A percentile compares a stretch with the other conserved stretches of the same genome.
These are phyloP conservation scores for Abrus pulchellus DNA, from an alignment of 306 rosid species.

Conservation along the genomic window DNA sequence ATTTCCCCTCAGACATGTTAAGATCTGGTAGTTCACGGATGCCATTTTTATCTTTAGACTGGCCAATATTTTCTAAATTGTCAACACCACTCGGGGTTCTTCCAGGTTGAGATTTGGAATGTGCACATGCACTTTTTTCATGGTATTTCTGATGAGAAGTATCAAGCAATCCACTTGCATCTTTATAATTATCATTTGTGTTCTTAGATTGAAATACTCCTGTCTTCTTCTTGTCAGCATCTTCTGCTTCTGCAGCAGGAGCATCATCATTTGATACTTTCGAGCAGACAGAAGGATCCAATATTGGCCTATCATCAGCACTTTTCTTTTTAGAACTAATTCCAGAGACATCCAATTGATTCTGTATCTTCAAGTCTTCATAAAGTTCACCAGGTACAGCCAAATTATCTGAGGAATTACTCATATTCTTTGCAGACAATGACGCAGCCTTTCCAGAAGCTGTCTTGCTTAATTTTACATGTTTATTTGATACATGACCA, in stretches of 20 bases:
- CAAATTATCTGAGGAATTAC: conserved; percentile 60
- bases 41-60: conserved; percentile 71
- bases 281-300: conserved; percentile 62
- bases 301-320: conserved; percentile 60
- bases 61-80: conserved; percentile 59
- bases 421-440: conserved; percentile 57
- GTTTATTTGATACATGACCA: conserved; percentile 64
- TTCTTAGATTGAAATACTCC: conserved; percentile 66
- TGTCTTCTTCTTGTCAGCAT: conserved; percentile 68
- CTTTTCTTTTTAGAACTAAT: conserved; percentile 64
- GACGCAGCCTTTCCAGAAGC: conserved; percentile 65
- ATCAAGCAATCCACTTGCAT: conserved; percentile 63
- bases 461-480: conserved; percentile 68
- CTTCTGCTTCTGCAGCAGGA: conserved; percentile 61
- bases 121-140: conserved; percentile 67
- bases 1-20: conserved; percentile 65
- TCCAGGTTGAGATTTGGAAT: conserved; percentile 71
- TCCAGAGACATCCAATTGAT: conserved; percentile 63
- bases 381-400: conserved; percentile 56
- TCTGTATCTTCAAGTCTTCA: conserved; percentile 66
- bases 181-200: conserved; percentile 65
- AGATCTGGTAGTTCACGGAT: conserved; percentile 68
- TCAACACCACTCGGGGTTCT: conserved; percentile 56
- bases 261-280: conserved; percentile 69
- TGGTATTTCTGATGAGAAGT: conserved; percentile 60